Evolutionary conservation across 768 basidiomycete species (phyloP).

Genomic region (Mrakia blollopis): DNA sequence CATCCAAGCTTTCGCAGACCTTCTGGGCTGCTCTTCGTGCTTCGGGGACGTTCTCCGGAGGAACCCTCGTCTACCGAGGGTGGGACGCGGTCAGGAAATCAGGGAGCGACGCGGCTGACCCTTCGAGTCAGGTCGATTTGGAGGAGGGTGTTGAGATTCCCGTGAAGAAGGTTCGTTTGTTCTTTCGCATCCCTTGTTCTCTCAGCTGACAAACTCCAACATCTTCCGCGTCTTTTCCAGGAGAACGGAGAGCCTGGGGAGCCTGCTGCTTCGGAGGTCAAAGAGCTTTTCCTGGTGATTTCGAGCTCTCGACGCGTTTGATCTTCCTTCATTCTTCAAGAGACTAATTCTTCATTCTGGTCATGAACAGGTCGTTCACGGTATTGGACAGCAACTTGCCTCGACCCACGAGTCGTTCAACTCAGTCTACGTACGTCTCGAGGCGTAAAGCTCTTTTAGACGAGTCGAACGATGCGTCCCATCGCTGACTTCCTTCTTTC

Average conservation of each 20-base stretch:
- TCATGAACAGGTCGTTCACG: neutral
- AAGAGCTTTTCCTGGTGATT: constrained; percentile 47
- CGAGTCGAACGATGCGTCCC: neutral
- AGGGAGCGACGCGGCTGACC: neutral
- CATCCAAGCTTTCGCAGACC: constrained; percentile 17
- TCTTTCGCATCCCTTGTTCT: neutral
- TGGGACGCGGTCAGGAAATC: neutral
- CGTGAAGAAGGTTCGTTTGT: neutral
- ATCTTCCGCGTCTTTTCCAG: neutral
- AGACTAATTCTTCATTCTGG: too few relatives aligned
- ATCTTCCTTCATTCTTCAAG: too few relatives aligned
- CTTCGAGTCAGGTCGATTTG: neutral
- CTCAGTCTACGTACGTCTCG: constrained; percentile 43
- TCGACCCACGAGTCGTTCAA: constrained; percentile 46
- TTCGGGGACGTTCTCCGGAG: constrained; percentile 21
- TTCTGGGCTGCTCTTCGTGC: constrained; percentile 26
- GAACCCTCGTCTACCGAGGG: constrained; percentile 15
- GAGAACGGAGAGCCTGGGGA: constrained; percentile 25
- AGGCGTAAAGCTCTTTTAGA: neutral
- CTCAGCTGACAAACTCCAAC: neutral
- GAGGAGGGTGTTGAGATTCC: constrained; percentile 8
- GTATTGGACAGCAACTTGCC: constrained; percentile 20
- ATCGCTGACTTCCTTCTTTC: neutral
- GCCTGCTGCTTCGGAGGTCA: constrained; percentile 32
- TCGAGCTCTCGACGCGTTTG: too few relatives aligned